Evolutionary conservation across 768 basidiomycete genomes (phyloP), one percentile per base, ranked within the genome.

Genomic region (Floccularia luteovirens): DNA sequence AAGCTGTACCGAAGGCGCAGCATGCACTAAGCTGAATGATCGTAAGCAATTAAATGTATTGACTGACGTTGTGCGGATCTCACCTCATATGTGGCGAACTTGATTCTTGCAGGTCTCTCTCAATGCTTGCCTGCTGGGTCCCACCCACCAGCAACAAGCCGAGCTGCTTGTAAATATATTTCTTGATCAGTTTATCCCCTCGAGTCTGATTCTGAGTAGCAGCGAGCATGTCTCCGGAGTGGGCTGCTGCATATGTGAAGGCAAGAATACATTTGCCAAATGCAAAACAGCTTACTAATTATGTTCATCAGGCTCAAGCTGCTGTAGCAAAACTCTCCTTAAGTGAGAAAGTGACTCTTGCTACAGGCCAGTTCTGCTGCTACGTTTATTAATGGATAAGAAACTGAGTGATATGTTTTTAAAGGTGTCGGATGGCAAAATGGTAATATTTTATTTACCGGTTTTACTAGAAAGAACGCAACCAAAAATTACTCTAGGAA

Each of bases 321-420:
- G 68, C 71, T 0, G 62, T 84, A 3, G 53, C 64, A 5, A 68
- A 74, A 40, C 61, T 76, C 44, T 72, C 74, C 2, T 48, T 74
- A 5, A 61, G 74, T 41, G 76, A 81, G 44, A 77, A 79, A 49
- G 70, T 77, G 21, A 68, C 68, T 41, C 56, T 81, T 11, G 72
- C 68, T 0, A 80, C 77, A 19, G 77, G 77, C 59, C 44, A 53
- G 45, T 38, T 10, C 24, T 5, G 21, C 13, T 24, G 14, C n/a
- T 35, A 2, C 16, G n/a, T n/a, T n/a, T n/a, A n/a, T n/a, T 11
- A 12, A n/a, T n/a, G 14, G 22, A 14, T 25, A 31, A 28, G 7
- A 20, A 13, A 19, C 11, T 32, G 23, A 27, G 30, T 44, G 7
- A 14, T 12, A 24, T 21, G 2, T 5, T 19, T 17, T 6, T 6